Evolutionary conservation across 768 basidiomycete species (phyloP).

Genomic region (Boletus tylopilopsis): DNA sequence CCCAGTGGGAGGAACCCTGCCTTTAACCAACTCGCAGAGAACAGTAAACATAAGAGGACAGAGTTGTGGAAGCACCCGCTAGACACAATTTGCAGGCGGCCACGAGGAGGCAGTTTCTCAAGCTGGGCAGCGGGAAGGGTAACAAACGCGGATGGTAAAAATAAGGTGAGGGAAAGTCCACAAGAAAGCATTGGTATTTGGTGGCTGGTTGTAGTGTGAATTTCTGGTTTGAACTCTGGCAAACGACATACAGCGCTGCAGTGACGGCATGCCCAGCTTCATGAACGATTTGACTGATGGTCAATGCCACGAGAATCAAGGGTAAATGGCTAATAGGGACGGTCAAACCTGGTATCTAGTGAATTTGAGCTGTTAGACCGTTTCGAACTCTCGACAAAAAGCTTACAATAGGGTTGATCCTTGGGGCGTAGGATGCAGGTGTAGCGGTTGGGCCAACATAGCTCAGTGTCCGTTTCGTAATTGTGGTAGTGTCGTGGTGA

Average conservation of each 20-base stretch:
- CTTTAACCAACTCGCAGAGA: constrained; percentile 33
- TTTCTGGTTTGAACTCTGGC: not conserved
- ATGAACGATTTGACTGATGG: constrained; percentile 67
- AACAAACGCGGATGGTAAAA: constrained; percentile 76
- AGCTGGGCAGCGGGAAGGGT: constrained; percentile 44
- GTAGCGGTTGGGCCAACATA: not conserved
- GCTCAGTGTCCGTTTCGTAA: constrained; percentile 16
- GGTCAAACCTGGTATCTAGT: constrained; percentile 79
- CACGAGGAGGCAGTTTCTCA: constrained; percentile 36
- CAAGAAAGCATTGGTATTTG: constrained; percentile 56
- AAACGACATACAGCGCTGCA: constrained; percentile 61
- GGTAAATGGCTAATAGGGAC: constrained; percentile 72
- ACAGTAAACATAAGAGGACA: constrained; percentile 49
- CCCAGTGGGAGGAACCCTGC: constrained; percentile 26
- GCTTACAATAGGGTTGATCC: constrained; percentile 32
- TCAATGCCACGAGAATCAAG: constrained; percentile 57
- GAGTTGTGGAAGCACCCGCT: constrained; percentile 82
- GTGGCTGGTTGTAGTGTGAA: constrained; percentile 44
- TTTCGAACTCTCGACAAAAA: not conserved
- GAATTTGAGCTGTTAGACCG: constrained; percentile 1
- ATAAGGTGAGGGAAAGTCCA: constrained; percentile 56
- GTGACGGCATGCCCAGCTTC: constrained; percentile 78
- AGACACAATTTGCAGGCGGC: constrained; percentile 59
- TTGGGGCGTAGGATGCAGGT: constrained; percentile 4
- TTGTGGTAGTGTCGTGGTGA: constrained; percentile 3